Base-by-base conservation (phyloP, 768 basidiomycete species). In the Lactifluus subvellereus region DNA sequence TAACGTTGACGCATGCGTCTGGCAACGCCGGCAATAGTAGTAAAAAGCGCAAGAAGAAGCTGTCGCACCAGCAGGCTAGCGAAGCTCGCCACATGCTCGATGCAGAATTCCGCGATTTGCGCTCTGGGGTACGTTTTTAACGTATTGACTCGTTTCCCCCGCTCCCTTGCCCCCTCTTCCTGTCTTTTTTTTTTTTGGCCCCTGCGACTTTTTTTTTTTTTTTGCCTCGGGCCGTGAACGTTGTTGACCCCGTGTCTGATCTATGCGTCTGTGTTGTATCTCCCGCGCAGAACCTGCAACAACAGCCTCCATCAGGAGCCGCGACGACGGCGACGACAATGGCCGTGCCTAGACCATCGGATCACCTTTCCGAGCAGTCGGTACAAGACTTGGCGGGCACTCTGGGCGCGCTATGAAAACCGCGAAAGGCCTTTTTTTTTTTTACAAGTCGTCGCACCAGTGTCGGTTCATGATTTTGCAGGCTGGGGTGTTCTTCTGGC, bases 1-100 rank as follows among this genome's bases (percentile, higher is more conserved):
- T 45, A 38, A 47, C n/a, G 27, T 22, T 14, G 13, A 20, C 13
- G 2, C 33, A 14, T 11, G 20, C n/a, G 2, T 22, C 37, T 11
- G 30, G 30, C 30, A 22, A n/a, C 27, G n/a, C 8, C 16, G 5
- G 20, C 52, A 32, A 33, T 7, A 32, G 32, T 13, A 42, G 45
- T 3, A 47, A 40, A 37, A 33, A 6, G 22, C 56, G 50, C 45
- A 59, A 37, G 18, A 58, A 59, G 47, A 42, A 53, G 18, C 57
- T 57, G 13, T 57, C 62, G 43, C 62, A 42, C 18, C 51, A 49
- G 16, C 56, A 63, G 45, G 22, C 57, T 30, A 22, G 30, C 43
- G 35, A 63, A 54, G 57, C 45, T 7, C 57, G 62, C 4, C 52
- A 63, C 52, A 32, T 48, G 14, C 45, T 63, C 18, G 52, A 63